Evolutionary conservation across 2,329 filamentous ascomycete genomes (phyloP), one percentile per base, ranked within the genome.

Genomic region (Davidsoniella australis): DNA sequence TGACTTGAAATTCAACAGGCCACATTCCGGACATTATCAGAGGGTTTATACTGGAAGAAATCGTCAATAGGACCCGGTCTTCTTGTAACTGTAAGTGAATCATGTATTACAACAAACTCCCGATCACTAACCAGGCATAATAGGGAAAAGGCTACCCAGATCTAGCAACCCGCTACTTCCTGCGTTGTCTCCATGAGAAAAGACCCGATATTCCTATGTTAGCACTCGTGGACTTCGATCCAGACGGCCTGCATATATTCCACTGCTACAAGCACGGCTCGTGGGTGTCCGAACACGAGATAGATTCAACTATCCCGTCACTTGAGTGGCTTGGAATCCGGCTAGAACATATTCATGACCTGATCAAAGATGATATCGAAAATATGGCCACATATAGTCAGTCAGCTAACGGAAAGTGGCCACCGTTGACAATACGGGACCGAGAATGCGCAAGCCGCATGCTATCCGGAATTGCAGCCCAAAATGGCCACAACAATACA

Each of bases 141-240:
- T 48, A 86, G 80, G 85, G 78, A 1, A 91, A 88, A 67, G 85
- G 85, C 2, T 91, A 86, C 58, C 84, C 85, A 0, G 85, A 91
- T 56, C 65, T 89, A 44, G 70, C 73, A 1, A 86, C 83, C 0
- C 69, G 82, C 6, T 69, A 70, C 14, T 79, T 89, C 48, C 64
- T 89, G 1, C 68, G 70, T 40, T 60, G 67, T 10, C 49, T 86
- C 1, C 68, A 72, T 37, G 60, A 56, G 0, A 61, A 60, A 7
- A 65, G 64, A 17, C 72, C 73, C 0, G 58, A 62, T 0, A 61
- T 82, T 18, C 73, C 75, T 2, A 72, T 85, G 5, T 70, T 76
- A 47, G 75, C 70, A 0, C 65, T 91, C 0, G 72, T 84, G 1
- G 85, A 93, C 57, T 84, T 75, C 52, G 85, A 91, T 56, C 83